A percentile compares a stretch with the other conserved stretches of the same genome.
Conservation (phyloP, 345 rosid genomes). For the Erysimum cheiranthoides region DNA sequence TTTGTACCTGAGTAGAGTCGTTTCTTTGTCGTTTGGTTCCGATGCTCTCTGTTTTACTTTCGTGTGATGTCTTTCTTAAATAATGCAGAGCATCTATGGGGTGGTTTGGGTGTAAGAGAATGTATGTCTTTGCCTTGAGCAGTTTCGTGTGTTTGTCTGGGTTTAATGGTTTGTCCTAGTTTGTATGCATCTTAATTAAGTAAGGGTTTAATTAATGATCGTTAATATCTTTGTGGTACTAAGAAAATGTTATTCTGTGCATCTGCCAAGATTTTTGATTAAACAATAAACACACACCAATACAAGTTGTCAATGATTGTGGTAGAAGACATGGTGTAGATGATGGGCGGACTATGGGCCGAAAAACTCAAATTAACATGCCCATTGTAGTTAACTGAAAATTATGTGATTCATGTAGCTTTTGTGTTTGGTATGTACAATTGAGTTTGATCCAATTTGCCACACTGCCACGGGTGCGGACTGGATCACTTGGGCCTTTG, state of each 20-base stretch:
- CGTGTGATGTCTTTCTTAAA: background rate
- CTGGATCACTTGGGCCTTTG: too few species aligned
- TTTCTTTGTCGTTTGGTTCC: conserved; percentile 8
- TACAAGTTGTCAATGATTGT: too few species aligned
- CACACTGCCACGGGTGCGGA: too few species aligned
- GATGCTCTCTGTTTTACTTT: background rate
- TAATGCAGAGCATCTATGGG: conserved; percentile 25
- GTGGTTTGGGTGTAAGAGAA: conserved; percentile 6
- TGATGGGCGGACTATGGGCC: too few species aligned
- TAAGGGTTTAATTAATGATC: background rate
- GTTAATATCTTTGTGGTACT: background rate
- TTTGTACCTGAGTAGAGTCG: conserved; percentile 19
- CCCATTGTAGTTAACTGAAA: too few species aligned
- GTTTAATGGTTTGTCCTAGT: background rate
- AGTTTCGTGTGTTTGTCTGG: background rate
- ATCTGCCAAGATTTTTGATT: background rate
- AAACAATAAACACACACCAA: background rate
- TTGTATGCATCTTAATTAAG: conserved; percentile 5
- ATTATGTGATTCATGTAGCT: too few species aligned
- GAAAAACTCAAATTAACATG: too few species aligned
- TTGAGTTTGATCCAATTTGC: too few species aligned
- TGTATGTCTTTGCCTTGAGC: background rate
- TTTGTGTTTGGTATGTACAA: too few species aligned
- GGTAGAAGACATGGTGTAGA: too few species aligned
- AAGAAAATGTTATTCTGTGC: background rate